phyloP scores from a whole-genome alignment of 225 moss, liverwort and hornwort species.

The Antitrichia curtipendula region DNA sequence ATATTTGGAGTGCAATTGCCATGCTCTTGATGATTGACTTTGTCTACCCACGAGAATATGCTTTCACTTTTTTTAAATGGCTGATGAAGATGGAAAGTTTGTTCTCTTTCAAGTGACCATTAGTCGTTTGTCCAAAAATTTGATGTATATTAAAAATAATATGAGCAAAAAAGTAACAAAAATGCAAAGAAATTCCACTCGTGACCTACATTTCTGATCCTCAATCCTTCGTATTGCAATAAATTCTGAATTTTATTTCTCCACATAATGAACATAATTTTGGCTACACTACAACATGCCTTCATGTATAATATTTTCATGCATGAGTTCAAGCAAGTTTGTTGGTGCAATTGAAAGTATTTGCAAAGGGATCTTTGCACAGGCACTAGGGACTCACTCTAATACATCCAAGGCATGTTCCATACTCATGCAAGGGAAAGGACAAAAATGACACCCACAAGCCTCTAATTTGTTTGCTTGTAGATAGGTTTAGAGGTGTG shows the following conservation, averaged over 20 bases:
- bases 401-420: too few species aligned
- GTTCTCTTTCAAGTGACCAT: neutral
- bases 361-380: neutral
- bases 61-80: neutral
- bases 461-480: neutral
- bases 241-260: neutral
- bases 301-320: neutral
- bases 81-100: neutral
- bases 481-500: neutral
- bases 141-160: too few species aligned
- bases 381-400: fast-evolving
- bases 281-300: neutral
- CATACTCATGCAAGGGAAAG: neutral
- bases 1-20: neutral
- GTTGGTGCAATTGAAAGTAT: neutral
- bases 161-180: neutral
- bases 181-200: neutral
- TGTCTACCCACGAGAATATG: neutral
- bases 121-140: neutral
- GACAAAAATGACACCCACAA: neutral
- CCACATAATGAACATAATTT: neutral
- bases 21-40: neutral
- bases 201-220: too few species aligned
- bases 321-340: neutral
- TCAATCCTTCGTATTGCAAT: neutral